A percentile compares a stretch with the other conserved stretches of the same genome.
Conservation (phyloP, 352 stramenopile genomes). For the Pythium angustatum region DNA sequence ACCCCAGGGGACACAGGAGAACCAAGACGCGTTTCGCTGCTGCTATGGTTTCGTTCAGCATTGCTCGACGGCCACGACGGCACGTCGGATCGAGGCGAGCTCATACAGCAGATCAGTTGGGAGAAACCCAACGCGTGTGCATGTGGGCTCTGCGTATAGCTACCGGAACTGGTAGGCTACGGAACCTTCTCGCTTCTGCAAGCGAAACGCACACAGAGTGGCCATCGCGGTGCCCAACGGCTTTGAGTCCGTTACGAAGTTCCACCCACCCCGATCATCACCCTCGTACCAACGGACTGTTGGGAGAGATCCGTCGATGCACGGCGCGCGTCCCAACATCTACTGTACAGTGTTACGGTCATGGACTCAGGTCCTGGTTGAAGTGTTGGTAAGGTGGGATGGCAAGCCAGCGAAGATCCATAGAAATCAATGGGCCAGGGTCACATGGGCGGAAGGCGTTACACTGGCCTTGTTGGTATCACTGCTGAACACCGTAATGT, state of each 20-base stretch:
- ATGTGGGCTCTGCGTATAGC: too few relatives aligned
- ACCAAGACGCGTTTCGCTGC: too few relatives aligned
- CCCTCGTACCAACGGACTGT: constrained; percentile 2
- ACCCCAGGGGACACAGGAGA: too few relatives aligned
- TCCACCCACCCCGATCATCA: neutral
- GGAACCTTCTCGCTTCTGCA: neutral
- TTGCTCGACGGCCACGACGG: too few relatives aligned
- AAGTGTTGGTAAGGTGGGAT: neutral
- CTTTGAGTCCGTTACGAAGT: constrained; percentile 1
- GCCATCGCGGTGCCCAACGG: neutral
- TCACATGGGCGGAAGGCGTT: constrained; percentile 10
- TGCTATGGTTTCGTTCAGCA: too few relatives aligned
- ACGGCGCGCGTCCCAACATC: neutral
- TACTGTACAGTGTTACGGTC: neutral
- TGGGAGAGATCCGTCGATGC: too few relatives aligned
- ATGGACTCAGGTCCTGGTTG: neutral
- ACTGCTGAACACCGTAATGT: neutral
- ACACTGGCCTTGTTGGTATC: neutral
- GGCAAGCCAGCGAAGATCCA: constrained; percentile 9
- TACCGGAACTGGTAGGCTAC: neutral
- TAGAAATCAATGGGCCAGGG: constrained; percentile 9
- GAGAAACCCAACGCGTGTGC: too few relatives aligned
- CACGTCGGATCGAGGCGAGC: too few relatives aligned
- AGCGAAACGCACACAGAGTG: constrained; percentile 1
- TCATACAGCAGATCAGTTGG: too few relatives aligned